Percentiles rank a stretch among this genome's conserved stretches.
These are phyloP conservation scores for Gomphus bonarii DNA, from an alignment of 1,284 basidiomycete species.

Conservation along the genomic window DNA sequence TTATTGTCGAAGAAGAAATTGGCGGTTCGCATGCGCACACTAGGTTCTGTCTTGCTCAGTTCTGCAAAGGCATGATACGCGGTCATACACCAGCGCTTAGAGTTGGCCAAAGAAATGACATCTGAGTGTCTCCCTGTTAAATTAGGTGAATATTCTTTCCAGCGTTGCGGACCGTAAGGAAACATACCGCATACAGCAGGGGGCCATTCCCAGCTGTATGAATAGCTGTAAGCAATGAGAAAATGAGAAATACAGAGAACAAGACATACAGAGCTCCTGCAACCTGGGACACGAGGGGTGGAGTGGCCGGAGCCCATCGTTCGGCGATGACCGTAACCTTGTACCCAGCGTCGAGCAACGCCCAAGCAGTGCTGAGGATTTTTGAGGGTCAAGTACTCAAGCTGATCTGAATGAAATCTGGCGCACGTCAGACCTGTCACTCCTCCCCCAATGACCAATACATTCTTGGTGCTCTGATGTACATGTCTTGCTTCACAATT, in stretches of 20 bases:
- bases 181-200: constrained; percentile 24
- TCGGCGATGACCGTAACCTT: constrained; percentile 23
- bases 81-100: constrained; percentile 25
- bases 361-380: constrained; percentile 19
- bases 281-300: no score
- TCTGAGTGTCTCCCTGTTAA: constrained; percentile 20
- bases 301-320: constrained; percentile 9
- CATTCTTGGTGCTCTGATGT: background rate
- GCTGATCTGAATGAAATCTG: no score
- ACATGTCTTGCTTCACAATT: no score
- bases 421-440: constrained; percentile 18
- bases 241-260: no score
- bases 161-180: no score
- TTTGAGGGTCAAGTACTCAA: no score
- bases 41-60: constrained; percentile 12
- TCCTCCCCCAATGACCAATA: constrained; percentile 20
- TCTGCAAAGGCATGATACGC: constrained; percentile 23
- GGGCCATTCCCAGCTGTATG: constrained; percentile 24
- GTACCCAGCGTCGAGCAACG: constrained; percentile 23
- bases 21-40: constrained; percentile 19
- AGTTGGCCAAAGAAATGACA: constrained; percentile 22
- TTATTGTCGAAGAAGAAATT: constrained; percentile 26
- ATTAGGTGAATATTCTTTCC: no score
- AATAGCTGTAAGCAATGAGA: background rate
- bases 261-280: no score